Evolutionary conservation across 805 yeast genomes (phyloP), one percentile per base, ranked within the genome.

Genomic region (Ogataea nitratoaversa): DNA sequence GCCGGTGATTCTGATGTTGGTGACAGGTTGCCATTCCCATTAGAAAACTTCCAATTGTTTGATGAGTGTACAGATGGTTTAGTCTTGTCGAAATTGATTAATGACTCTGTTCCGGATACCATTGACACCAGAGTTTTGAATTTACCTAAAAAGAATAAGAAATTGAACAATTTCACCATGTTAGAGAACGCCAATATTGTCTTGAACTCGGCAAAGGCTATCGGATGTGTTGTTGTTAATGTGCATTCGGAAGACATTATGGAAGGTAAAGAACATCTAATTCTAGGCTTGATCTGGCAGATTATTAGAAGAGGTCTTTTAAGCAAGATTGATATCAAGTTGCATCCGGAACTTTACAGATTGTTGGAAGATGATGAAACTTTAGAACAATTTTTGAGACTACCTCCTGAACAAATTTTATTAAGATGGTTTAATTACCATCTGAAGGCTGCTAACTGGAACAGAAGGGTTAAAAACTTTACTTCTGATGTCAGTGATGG

Each of bases 351-450:
- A 65, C 76, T 93, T 60, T 93, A 93, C 67, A 84, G 99, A 54
- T 69, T 93, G 47, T 72, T 93, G 48, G 96, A 90, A 60, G 97
- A 91, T 30, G 98, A 91, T 63, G 99, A 93, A 68, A 93, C 98
- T 32, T 72, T 93, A 43, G 99, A 93, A 66, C 97, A 93, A 67
- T 93, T 93, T 62, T 73, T 93, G 65, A 82, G 99, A 62, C 76
- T 93, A 44, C 96, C 99, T 38, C 99, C 99, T 44, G 99, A 93
- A 72, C 95, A 93, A 66, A 93, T 93, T 46, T 75, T 93, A 60
- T 70, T 93, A 51, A 84, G 99, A 65, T 93, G 99, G 99, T 87
- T 93, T 74, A 93, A 93, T 63, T 93, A 82, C 66, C 99, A 93
- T 56, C 76, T 93, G 63, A 87, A 86, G 57, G 91, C 91, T 44